A percentile compares a stretch with the other conserved stretches of the same genome.
Conservation (phyloP, 192 early-diverging fungal species). For the Coemansia sp. region DNA sequence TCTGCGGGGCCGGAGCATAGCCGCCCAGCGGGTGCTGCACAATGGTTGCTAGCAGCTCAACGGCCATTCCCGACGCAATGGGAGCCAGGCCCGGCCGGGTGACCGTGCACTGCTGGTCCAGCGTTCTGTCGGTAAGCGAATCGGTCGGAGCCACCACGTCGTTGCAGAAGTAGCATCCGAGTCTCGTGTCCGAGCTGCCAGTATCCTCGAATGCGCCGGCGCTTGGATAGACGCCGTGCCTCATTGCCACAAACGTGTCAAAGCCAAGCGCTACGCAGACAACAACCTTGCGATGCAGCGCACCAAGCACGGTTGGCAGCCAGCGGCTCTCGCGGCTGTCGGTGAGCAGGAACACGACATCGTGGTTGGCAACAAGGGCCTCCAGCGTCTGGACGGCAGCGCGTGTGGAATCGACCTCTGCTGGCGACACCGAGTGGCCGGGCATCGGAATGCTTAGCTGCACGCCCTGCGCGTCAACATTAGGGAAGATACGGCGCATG, state of each 20-base stretch:
- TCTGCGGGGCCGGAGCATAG: constrained; percentile 35
- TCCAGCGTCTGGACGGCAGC: constrained; percentile 57
- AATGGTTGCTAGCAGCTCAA: constrained; percentile 87
- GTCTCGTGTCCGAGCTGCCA: constrained; percentile 17
- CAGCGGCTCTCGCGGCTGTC: constrained; percentile 96
- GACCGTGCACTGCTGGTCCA: constrained; percentile 99
- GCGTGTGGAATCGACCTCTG: constrained; percentile 23
- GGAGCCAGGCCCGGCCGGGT: constrained; percentile 94
- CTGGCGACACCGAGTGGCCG: constrained; percentile 69
- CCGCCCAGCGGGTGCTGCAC: constrained; percentile 70
- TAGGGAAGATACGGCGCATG: constrained; percentile 77
- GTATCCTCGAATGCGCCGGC: background rate
- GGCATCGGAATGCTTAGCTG: constrained; percentile 93
- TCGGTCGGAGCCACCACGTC: constrained; percentile 97
- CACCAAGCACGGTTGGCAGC: constrained; percentile 88
- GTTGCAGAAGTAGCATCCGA: constrained; percentile 99
- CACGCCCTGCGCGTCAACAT: constrained; percentile 70
- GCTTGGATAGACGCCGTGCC: constrained; percentile 72
- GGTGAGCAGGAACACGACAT: constrained; percentile 88
- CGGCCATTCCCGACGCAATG: constrained; percentile 82
- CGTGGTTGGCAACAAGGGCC: constrained; percentile 71
- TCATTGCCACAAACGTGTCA: constrained; percentile 94
- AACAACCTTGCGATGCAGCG: constrained; percentile 72
- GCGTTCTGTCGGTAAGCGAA: constrained; percentile 87
- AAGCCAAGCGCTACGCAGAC: constrained; percentile 96